A percentile compares a stretch with the other conserved stretches of the same genome.
These are phyloP conservation scores for Daedaleopsis nitida DNA, from an alignment of 768 basidiomycete species.

Conservation along the genomic window DNA sequence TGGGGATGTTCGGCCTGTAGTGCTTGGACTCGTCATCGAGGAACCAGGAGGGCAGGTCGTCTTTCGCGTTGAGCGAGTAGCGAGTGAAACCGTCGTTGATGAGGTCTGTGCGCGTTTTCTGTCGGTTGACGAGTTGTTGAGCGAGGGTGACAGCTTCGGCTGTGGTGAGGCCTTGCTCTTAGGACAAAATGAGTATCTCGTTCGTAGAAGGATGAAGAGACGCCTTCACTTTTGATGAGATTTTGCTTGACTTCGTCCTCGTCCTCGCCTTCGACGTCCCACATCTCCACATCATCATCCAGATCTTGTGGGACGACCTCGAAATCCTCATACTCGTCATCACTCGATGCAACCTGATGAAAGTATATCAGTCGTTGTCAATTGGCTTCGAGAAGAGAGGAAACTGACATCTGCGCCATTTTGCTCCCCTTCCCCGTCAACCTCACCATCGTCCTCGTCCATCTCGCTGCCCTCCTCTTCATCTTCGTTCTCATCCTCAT, in stretches of 20 bases:
- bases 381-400: no score
- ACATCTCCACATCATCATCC: constrained; percentile 65
- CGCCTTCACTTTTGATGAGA: constrained; percentile 63
- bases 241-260: constrained; percentile 67
- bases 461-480: constrained; percentile 35
- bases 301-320: constrained; percentile 71
- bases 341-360: constrained; percentile 17
- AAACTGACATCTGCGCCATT: neutral
- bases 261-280: constrained; percentile 82
- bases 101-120: constrained; percentile 85
- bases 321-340: constrained; percentile 60
- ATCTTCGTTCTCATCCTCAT: constrained; percentile 41
- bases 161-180: constrained; percentile 83
- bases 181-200: neutral
- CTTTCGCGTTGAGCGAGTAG: constrained; percentile 89
- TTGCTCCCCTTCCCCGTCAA: constrained; percentile 15
- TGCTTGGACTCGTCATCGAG: constrained; percentile 92
- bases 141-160: constrained; percentile 92
- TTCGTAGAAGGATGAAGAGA: neutral
- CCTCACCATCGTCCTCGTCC: constrained; percentile 32
- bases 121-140: constrained; percentile 86
- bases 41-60: constrained; percentile 94
- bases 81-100: constrained; percentile 96
- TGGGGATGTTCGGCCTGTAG: constrained; percentile 94
- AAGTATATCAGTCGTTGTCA: neutral